Evolutionary conservation across 1,139 yeast genomes (phyloP).

Genomic region (Debaryomycetaceae sp.): DNA sequence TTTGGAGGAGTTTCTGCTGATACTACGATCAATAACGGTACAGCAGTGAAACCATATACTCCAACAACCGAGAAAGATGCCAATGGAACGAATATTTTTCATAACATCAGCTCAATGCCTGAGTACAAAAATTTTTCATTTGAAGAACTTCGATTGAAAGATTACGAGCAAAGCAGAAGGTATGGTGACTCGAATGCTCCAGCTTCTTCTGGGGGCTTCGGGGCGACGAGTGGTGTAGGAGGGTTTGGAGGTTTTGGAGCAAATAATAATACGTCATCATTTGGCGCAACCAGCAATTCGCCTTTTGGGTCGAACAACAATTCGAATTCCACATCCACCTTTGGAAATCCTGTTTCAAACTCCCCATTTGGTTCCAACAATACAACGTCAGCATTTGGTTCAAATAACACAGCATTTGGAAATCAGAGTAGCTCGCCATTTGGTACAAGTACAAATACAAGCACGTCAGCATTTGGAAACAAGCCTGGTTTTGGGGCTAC

Average conservation of each 20-base stretch:
- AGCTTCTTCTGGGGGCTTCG: slow-evolving; percentile 20
- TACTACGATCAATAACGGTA: slow-evolving; percentile 57
- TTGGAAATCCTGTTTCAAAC: slow-evolving; percentile 23
- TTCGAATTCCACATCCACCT: slow-evolving; percentile 19
- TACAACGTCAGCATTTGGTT: slow-evolving; percentile 17
- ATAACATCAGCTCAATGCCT: slow-evolving; percentile 84
- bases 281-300: slow-evolving; percentile 15
- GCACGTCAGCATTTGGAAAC: slow-evolving; percentile 16
- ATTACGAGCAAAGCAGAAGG: slow-evolving; percentile 74
- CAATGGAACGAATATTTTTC: slow-evolving; percentile 58
- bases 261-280: slow-evolving; percentile 14
- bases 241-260: slow-evolving; percentile 17
- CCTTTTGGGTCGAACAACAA: slow-evolving; percentile 14
- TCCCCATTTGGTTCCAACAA: slow-evolving; percentile 24
- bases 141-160: slow-evolving; percentile 88
- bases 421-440: slow-evolving; percentile 18
- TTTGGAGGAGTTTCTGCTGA: slow-evolving; percentile 25
- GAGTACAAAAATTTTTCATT: slow-evolving; percentile 77
- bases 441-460: slow-evolving; percentile 12
- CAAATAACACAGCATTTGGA: slow-evolving; percentile 21
- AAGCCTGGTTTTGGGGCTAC: slow-evolving; percentile 11
- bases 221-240: slow-evolving; percentile 14
- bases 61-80: slow-evolving; percentile 73
- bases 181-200: slow-evolving; percentile 43
- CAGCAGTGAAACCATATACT: slow-evolving; percentile 65